phyloP scores from a whole-genome alignment of 2,329 filamentous ascomycete genomes.

The Exophiala sideris region DNA sequence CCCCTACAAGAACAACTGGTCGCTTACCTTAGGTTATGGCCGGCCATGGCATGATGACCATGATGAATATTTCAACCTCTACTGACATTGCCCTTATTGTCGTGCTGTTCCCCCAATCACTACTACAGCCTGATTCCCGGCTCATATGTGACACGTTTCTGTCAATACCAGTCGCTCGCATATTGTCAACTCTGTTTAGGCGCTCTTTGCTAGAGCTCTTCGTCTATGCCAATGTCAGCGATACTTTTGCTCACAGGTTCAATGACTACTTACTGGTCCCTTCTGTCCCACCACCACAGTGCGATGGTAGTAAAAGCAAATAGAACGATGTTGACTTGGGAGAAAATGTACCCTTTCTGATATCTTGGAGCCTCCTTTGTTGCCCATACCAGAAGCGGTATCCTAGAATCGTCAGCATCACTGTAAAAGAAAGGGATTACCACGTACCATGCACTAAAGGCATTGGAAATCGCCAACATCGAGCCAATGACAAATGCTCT shows the following conservation, averaged over 20 bases:
- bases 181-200: background rate
- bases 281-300: constrained; percentile 2
- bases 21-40: no score
- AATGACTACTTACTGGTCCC: background rate
- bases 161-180: no score
- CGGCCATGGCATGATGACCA: no score
- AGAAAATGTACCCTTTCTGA: background rate
- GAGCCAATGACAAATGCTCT: constrained; percentile 6
- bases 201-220: background rate
- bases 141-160: no score
- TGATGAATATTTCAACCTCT: no score
- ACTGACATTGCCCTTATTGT: no score
- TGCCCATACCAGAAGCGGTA: background rate
- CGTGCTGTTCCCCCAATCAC: no score
- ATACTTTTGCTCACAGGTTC: background rate
- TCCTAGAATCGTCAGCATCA: background rate
- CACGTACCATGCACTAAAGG: constrained; percentile 3
- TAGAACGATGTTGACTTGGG: background rate
- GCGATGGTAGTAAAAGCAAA: background rate
- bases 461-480: constrained; percentile 2
- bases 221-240: background rate
- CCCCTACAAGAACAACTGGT: background rate
- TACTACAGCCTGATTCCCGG: no score
- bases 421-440: background rate
- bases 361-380: background rate